These are phyloP conservation scores for Xanthoconium stramineum DNA, from an alignment of 768 basidiomycete genomes.

Conservation along the genomic window DNA sequence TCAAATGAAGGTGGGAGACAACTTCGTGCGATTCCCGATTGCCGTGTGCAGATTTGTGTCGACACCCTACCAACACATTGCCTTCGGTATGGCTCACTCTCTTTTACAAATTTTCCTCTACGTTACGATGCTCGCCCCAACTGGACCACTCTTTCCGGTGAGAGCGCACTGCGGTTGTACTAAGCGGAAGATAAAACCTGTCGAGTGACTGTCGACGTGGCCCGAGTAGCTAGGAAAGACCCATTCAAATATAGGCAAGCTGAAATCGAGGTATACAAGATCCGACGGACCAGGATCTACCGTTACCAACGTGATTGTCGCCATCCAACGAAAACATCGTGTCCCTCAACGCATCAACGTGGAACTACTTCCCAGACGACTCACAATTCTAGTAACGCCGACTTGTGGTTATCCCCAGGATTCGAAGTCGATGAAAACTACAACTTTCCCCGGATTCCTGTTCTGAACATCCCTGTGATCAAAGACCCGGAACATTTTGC, in stretches of 20 bases:
- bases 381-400: not conserved
- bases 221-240: slow-evolving; percentile 8
- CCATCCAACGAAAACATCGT: not conserved
- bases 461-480: slow-evolving; percentile 61
- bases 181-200: not conserved
- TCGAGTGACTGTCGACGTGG: not conserved
- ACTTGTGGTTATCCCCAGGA: no score
- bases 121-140: not conserved
- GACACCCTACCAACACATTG: not conserved
- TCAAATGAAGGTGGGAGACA: slow-evolving; percentile 3
- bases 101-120: not conserved
- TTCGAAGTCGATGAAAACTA: slow-evolving; percentile 19
- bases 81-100: not conserved
- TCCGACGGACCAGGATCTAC: not conserved
- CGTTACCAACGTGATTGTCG: not conserved
- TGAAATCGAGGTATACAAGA: not conserved
- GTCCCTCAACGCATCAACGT: not conserved
- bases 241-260: not conserved
- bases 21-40: slow-evolving; percentile 1
- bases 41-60: not conserved
- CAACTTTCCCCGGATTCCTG: slow-evolving; percentile 50
- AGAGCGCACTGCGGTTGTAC: not conserved
- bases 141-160: not conserved
- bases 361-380: not conserved
- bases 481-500: slow-evolving; percentile 44